Conservation (phyloP, 73 alveolate genomes). For the Tetrahymena thermophila region DNA sequence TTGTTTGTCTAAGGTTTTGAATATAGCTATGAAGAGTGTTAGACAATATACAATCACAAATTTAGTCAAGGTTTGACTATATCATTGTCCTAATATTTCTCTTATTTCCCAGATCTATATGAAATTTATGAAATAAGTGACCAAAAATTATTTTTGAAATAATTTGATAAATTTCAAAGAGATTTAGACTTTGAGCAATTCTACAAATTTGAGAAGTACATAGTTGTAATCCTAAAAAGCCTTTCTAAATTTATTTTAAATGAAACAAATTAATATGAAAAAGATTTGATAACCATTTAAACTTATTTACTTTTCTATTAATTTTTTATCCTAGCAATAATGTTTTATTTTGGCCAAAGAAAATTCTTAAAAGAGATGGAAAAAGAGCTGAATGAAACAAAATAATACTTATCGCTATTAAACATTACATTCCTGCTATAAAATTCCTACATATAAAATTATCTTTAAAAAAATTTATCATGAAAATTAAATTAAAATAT, state of each 20-base stretch:
- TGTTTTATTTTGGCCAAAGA: no score
- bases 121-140: neutral
- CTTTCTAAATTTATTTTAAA: no score
- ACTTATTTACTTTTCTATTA: no score
- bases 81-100: neutral
- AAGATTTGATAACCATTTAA: no score
- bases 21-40: neutral
- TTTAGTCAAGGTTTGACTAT: neutral
- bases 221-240: neutral
- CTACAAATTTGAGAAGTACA: neutral
- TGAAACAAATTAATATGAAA: no score
- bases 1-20: neutral
- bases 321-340: no score
- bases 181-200: neutral
- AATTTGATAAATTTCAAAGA: neutral
- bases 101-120: neutral
- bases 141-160: neutral
- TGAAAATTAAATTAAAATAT: neutral
- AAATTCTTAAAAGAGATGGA: neutral
- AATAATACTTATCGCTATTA: neutral
- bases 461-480: neutral
- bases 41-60: neutral
- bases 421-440: neutral
- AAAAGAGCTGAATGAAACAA: neutral
- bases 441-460: neutral